A percentile compares a stretch with the other conserved stretches of the same genome.
Evolutionary conservation across 2,329 filamentous ascomycete species (phyloP).

Genomic region (Aureobasidium sp.): DNA sequence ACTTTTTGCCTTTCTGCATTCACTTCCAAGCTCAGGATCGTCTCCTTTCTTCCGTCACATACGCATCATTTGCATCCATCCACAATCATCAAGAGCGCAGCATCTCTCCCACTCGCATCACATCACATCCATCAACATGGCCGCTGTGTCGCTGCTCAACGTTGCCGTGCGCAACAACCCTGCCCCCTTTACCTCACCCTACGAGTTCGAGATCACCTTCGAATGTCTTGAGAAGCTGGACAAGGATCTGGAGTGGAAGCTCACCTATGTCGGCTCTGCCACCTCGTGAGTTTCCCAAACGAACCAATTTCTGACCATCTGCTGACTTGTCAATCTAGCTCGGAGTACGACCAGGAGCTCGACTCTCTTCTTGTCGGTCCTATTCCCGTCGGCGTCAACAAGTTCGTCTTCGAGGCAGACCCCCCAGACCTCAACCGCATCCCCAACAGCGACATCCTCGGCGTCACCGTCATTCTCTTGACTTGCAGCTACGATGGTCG

Average conservation of each 20-base stretch:
- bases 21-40: not conserved
- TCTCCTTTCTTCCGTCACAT: not conserved
- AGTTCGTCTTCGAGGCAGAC: constrained; percentile 95
- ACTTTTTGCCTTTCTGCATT: constrained; percentile 5
- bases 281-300: constrained; percentile 63
- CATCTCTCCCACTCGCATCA: not conserved
- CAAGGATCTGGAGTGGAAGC: constrained; percentile 98
- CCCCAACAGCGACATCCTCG: constrained; percentile 88
- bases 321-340: constrained; percentile 44
- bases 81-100: not conserved
- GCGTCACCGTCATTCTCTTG: constrained; percentile 92
- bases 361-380: constrained; percentile 94
- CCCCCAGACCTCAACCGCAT: constrained; percentile 85
- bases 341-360: constrained; percentile 96
- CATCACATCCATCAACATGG: constrained; percentile 52
- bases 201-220: constrained; percentile 98
- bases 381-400: constrained; percentile 97
- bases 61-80: not conserved
- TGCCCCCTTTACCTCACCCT: constrained; percentile 83
- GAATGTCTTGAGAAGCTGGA: constrained; percentile 92
- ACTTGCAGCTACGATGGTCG: constrained; percentile 94
- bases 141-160: constrained; percentile 89
- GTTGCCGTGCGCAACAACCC: constrained; percentile 97
- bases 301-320: constrained; percentile 17
- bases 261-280: constrained; percentile 97